A percentile compares a stretch with the other conserved stretches of the same genome.
phyloP scores from a whole-genome alignment of 495 filamentous ascomycete genomes.

The Xeromyces bisporus region DNA sequence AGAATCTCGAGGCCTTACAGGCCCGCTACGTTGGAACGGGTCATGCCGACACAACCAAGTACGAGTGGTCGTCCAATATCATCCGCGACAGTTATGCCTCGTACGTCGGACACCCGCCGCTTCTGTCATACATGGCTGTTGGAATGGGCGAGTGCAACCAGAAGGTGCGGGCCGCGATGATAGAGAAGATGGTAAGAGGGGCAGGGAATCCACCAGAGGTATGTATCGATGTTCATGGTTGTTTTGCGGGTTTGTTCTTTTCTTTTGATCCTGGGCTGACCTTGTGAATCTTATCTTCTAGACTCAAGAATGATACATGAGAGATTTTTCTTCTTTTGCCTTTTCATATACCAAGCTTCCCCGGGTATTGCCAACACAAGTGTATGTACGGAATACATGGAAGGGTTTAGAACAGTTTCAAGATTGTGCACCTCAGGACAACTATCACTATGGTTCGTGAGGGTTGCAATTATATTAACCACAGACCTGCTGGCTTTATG shows the following conservation, averaged over 20 bases:
- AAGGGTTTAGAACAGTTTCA: no score
- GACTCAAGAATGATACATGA: slow-evolving; percentile 13
- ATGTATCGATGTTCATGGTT: no score
- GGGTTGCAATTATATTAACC: no score
- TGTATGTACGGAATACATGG: no score
- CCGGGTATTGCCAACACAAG: no score
- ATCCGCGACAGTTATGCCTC: slow-evolving; percentile 68
- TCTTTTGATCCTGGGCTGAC: no score
- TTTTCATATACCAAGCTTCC: no score
- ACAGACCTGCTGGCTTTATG: no score
- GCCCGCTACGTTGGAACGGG: slow-evolving; percentile 89
- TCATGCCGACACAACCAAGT: slow-evolving; percentile 94
- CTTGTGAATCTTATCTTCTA: slow-evolving; percentile 4
- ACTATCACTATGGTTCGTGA: no score
- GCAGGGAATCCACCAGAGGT: slow-evolving; percentile 67
- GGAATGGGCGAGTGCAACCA: slow-evolving; percentile 73
- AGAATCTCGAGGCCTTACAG: slow-evolving; percentile 93
- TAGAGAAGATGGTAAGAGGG: slow-evolving; percentile 88
- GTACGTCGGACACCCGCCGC: slow-evolving; percentile 76
- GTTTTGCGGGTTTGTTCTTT: no score
- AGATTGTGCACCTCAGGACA: no score
- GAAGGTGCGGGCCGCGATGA: slow-evolving; percentile 58
- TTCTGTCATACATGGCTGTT: slow-evolving; percentile 78
- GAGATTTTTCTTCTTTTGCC: no score
- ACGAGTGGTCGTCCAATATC: slow-evolving; percentile 89